Conservation (phyloP, 352 stramenopile genomes). For the Phytophthora pistaciae region DNA sequence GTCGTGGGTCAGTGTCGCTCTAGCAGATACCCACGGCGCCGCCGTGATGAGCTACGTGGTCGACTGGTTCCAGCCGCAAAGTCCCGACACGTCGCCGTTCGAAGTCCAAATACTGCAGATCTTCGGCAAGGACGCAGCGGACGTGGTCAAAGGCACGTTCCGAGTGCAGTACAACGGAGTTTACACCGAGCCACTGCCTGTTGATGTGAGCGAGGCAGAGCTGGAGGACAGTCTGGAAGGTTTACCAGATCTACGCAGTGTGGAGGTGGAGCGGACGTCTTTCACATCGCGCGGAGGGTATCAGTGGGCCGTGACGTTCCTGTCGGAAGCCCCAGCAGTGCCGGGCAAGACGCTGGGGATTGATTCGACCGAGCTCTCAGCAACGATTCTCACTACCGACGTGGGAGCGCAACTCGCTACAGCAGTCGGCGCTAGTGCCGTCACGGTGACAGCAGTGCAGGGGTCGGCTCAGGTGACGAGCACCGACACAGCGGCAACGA, state of each 20-base stretch:
- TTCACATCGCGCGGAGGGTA: constrained; percentile 53
- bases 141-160: constrained; percentile 78
- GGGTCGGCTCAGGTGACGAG: constrained; percentile 46
- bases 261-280: constrained; percentile 80
- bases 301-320: constrained; percentile 84
- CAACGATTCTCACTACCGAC: constrained; percentile 35
- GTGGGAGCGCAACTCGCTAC: constrained; percentile 53
- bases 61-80: constrained; percentile 73
- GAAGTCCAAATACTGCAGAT: constrained; percentile 85
- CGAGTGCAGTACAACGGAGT: constrained; percentile 66
- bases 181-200: constrained; percentile 61
- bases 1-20: constrained; percentile 56
- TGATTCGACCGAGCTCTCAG: constrained; percentile 42
- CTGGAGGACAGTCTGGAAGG: constrained; percentile 71
- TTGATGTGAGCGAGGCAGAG: constrained; percentile 64
- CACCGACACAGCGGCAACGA: constrained; percentile 40
- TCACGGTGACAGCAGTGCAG: constrained; percentile 45
- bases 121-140: constrained; percentile 40
- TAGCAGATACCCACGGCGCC: constrained; percentile 47
- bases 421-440: constrained; percentile 49
- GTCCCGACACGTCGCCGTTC: constrained; percentile 36
- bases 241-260: constrained; percentile 65
- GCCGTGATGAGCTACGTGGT: constrained; percentile 71
- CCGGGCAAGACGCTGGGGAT: constrained; percentile 57
- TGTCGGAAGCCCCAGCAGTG: constrained; percentile 57